Percentiles rank a stretch among this genome's conserved stretches.
phyloP scores from a whole-genome alignment of 2,329 filamentous ascomycete species.

The Aspergillus chevalieri region DNA sequence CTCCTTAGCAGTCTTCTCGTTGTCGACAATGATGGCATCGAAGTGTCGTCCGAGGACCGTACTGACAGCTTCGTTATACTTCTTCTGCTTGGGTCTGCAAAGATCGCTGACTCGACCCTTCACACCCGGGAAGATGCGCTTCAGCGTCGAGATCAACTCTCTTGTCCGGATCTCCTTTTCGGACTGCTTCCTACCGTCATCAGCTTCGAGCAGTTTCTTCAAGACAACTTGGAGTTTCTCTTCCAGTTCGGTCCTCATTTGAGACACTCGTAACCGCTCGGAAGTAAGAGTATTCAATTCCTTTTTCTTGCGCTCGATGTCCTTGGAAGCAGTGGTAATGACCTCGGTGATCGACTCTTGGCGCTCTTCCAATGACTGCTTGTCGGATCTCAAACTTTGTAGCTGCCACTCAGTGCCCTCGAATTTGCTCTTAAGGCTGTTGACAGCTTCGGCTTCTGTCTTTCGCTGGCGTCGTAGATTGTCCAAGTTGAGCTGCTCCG shows the following conservation, averaged over 20 bases:
- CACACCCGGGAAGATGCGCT: conserved; percentile 86
- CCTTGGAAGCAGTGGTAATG: conserved; percentile 62
- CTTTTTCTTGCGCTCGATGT: conserved; percentile 85
- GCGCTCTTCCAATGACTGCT: conserved; percentile 62
- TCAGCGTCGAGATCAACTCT: conserved; percentile 78
- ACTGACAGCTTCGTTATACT: conserved; percentile 87
- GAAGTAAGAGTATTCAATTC: conserved; percentile 81
- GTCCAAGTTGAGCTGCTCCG: conserved; percentile 75
- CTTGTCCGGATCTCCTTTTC: conserved; percentile 73
- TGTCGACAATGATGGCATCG: conserved; percentile 90
- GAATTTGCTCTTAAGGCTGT: conserved; percentile 81
- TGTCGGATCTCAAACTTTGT: conserved; percentile 67
- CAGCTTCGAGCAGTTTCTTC: conserved; percentile 74
- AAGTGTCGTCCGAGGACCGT: conserved; percentile 89
- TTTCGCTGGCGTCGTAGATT: conserved; percentile 83
- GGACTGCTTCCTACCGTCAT: conserved; percentile 77
- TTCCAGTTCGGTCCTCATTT: conserved; percentile 80
- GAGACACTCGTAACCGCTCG: conserved; percentile 71
- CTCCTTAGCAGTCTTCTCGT: conserved; percentile 86
- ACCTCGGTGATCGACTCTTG: conserved; percentile 56
- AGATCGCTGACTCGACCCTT: conserved; percentile 84
- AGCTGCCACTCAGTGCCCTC: conserved; percentile 69
- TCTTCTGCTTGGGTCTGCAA: conserved; percentile 95
- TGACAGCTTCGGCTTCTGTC: conserved; percentile 84
- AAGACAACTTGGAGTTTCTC: conserved; percentile 81